Base-by-base conservation (phyloP, 169 alveolate genomes). In the Ichthyophthirius multifiliis region DNA sequence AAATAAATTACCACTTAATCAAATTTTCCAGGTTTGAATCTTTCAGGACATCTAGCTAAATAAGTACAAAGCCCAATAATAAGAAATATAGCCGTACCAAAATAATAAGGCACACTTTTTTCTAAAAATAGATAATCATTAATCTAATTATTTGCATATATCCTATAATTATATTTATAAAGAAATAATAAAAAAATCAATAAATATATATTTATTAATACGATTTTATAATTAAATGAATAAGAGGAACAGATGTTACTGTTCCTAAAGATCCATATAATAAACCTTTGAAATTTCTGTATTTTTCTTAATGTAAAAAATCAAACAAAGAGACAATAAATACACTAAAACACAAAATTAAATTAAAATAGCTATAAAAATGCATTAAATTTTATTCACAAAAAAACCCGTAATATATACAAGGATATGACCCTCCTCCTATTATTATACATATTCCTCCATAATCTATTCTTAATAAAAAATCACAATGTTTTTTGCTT, bases 381-480 rank as follows among this genome's bases (percentile, higher is more conserved):
- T 63, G 35, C 13, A 41, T 65, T 6, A 78, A 35, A 31, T 35
- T 13, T 32, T 65, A 43, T 31, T 78, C 73, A 65, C 78, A 78
- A 43, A 64, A 78, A 43, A 78, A 78, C 0, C 79, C 84, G 45
- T 65, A 78, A 16, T 78, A 46, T 2, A 78, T 32, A 5, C 39
- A 30, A 43, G 78, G 84, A 41, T 43, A 31, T 5, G 35, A 34
- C 1, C 84, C 78, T 3, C 78, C 84, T 30, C 41, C 43, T 39
- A 55, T 46, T 20, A 78, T 45, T n/a, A 78, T 64, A 12, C 73
- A 78, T 39, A 78, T 78, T 55, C 84, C 84, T 31, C 77, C 84
- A 44, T 78, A 78, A 65, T 78, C 84, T 23, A 78, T 31, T 78
- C 78, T 78, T 37, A 78, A 48, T 41, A 78, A 67, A 30, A 65